phyloP scores from a whole-genome alignment of 2,329 filamentous ascomycete genomes.

The Microdochium bolleyi region DNA sequence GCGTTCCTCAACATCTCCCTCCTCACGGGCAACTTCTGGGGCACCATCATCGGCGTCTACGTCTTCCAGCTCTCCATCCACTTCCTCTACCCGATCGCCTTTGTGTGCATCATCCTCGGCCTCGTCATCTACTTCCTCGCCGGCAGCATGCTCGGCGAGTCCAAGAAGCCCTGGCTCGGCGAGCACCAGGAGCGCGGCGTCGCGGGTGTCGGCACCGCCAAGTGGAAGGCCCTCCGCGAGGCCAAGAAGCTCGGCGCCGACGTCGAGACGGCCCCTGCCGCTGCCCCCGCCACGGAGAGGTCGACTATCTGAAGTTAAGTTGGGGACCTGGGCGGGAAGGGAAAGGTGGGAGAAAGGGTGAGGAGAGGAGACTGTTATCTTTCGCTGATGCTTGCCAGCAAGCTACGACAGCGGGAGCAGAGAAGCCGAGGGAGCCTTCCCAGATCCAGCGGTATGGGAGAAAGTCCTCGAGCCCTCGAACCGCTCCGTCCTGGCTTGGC shows the following conservation, averaged over 20 bases:
- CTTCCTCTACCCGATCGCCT: slow-evolving; percentile 92
- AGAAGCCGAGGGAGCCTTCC: too few species aligned
- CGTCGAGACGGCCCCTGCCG: slow-evolving; percentile 4
- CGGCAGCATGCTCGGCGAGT: slow-evolving; percentile 75
- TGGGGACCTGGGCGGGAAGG: too few species aligned
- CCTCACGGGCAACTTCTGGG: slow-evolving; percentile 95
- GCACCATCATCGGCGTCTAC: slow-evolving; percentile 81
- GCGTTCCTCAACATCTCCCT: slow-evolving; percentile 96
- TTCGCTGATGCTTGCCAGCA: too few species aligned
- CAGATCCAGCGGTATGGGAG: too few species aligned
- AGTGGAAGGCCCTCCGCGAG: slow-evolving; percentile 60
- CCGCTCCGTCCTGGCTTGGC: too few species aligned
- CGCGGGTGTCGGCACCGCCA: slow-evolving; percentile 77
- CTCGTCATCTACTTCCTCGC: slow-evolving; percentile 82
- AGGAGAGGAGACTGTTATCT: too few species aligned
- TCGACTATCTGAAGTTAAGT: too few species aligned
- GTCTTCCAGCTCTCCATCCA: slow-evolving; percentile 77
- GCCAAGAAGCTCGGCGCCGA: slow-evolving; percentile 32
- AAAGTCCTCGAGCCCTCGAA: too few species aligned
- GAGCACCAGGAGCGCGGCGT: slow-evolving; percentile 76
- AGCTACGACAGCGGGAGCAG: too few species aligned
- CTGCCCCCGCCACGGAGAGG: not conserved
- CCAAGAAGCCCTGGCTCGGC: slow-evolving; percentile 92
- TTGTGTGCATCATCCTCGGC: slow-evolving; percentile 83
- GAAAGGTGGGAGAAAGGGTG: too few species aligned